Conservation (phyloP, 106 monocot genomes). For the Allium fistulosum region DNA sequence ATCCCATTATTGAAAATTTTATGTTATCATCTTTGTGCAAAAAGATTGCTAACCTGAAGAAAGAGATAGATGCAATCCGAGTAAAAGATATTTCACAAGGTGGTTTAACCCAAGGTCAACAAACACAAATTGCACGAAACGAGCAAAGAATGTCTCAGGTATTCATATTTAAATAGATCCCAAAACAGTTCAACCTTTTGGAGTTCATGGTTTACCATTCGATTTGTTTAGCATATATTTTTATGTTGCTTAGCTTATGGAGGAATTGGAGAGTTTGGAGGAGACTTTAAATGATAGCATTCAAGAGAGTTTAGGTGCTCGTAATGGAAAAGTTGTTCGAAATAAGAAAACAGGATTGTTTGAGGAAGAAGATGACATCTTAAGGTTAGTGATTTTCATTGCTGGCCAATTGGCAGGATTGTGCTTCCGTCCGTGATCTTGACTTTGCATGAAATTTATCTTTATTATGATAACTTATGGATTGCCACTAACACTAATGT, state of each 20-base stretch:
- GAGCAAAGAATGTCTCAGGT: conserved; percentile 95
- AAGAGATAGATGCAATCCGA: conserved; percentile 93
- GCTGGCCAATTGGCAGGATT: not conserved
- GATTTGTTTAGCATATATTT: not conserved
- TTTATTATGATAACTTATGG: not conserved
- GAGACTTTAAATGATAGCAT: conserved; percentile 99
- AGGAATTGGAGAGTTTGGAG: conserved; percentile 94
- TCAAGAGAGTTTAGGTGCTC: conserved; percentile 85
- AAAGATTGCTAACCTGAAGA: conserved; percentile 95
- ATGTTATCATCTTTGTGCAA: conserved; percentile 9
- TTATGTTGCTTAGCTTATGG: conserved; percentile 59
- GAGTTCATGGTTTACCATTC: not conserved
- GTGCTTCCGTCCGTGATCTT: no score
- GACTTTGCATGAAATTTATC: not conserved
- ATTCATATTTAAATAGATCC: conserved; percentile 12
- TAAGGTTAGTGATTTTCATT: conserved; percentile 27
- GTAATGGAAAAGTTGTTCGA: conserved; percentile 28
- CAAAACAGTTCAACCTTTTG: conserved; percentile 21
- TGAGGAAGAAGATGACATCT: conserved; percentile 62
- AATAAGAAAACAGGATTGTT: conserved; percentile 37
- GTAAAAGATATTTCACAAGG: conserved; percentile 97
- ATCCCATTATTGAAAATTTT: not conserved
- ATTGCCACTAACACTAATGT: not conserved
- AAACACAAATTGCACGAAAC: conserved; percentile 98
- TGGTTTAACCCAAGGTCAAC: conserved; percentile 97